phyloP scores from a whole-genome alignment of 495 filamentous ascomycete species.

The Astrocystis sublimbata region DNA sequence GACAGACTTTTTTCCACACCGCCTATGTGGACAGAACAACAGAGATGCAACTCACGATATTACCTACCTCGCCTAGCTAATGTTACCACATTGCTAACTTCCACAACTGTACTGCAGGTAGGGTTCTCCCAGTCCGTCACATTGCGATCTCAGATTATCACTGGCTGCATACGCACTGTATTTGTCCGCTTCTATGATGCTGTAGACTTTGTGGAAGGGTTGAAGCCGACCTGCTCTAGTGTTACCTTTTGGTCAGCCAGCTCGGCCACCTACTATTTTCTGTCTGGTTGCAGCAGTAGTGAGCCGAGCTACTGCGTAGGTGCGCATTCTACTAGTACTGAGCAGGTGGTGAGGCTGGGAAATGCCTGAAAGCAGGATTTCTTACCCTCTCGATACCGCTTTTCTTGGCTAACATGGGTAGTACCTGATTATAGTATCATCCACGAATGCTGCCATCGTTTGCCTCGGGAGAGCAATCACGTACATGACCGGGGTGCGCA shows the following conservation, averaged over 20 bases:
- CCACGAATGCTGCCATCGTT: background rate
- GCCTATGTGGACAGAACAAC: background rate
- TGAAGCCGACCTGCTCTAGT: too few relatives aligned
- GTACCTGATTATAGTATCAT: background rate
- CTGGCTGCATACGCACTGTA: background rate
- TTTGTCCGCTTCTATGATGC: too few relatives aligned
- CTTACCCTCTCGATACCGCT: conserved; percentile 15
- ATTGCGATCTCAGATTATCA: background rate
- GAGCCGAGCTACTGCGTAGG: background rate
- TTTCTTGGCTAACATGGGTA: conserved; percentile 12
- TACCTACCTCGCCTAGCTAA: too few relatives aligned
- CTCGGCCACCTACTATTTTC: background rate
- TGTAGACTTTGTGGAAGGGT: background rate
- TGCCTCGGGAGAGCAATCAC: background rate
- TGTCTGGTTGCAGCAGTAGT: background rate
- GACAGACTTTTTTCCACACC: conserved; percentile 9
- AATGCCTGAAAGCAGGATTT: conserved; percentile 17
- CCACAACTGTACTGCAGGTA: background rate
- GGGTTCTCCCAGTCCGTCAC: background rate
- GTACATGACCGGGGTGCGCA: background rate
- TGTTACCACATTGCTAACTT: background rate
- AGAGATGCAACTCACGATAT: background rate
- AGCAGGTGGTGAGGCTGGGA: conserved; percentile 6
- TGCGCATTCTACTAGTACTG: background rate
- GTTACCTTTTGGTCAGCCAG: background rate